A percentile compares a stretch with the other conserved stretches of the same genome.
Evolutionary conservation across 179 eudicot species (phyloP).

Genomic region (Camellia oleifera): DNA sequence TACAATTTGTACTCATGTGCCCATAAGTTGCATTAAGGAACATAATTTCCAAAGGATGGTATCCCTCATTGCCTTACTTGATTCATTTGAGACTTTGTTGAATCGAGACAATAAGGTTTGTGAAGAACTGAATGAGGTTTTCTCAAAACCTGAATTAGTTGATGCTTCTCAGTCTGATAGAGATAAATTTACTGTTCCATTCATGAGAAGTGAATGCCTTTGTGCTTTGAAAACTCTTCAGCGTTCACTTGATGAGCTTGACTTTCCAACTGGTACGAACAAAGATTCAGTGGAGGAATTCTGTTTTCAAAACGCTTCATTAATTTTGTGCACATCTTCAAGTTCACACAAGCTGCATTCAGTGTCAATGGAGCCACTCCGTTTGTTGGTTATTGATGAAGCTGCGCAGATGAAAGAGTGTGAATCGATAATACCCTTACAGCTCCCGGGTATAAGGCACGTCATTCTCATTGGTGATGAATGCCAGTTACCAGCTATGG

Average conservation of each 20-base stretch:
- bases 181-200: not conserved
- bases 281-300: constrained; percentile 16
- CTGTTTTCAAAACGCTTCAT: constrained; percentile 22
- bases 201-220: constrained; percentile 10
- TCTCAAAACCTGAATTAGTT: not conserved
- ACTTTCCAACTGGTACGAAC: constrained; percentile 2
- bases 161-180: not conserved
- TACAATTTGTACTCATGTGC: constrained; percentile 21
- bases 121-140: constrained; percentile 11
- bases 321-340: constrained; percentile 28
- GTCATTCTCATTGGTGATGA: constrained; percentile 37
- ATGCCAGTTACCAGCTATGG: constrained; percentile 36
- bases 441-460: constrained; percentile 29
- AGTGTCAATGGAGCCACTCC: constrained; percentile 12
- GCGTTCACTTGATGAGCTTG: constrained; percentile 14
- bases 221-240: constrained; percentile 15
- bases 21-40: constrained; percentile 26
- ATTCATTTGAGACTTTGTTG: constrained; percentile 12
- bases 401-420: constrained; percentile 40
- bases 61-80: not conserved
- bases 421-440: constrained; percentile 34
- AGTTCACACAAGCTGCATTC: constrained; percentile 20
- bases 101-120: not conserved
- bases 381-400: constrained; percentile 34
- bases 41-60: constrained; percentile 1